Evolutionary conservation across 352 stramenopile species (phyloP).

Genomic region (Pythium sp.): DNA sequence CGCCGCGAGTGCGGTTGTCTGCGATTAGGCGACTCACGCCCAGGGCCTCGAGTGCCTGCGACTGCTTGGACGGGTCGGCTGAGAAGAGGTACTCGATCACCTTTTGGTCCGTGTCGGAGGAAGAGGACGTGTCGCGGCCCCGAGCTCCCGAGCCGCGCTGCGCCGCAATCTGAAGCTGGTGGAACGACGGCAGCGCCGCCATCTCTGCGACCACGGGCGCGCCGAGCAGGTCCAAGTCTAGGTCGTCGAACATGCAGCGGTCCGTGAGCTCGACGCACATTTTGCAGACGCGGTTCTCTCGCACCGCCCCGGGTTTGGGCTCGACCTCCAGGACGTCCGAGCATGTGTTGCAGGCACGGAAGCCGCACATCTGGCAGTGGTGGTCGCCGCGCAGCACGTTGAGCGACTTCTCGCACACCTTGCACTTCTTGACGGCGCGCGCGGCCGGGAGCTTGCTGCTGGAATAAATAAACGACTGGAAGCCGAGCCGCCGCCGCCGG

Average conservation of each 20-base stretch:
- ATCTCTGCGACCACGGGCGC: slow-evolving; percentile 24
- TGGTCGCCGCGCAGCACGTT: slow-evolving; percentile 23
- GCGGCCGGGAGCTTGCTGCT: slow-evolving; percentile 18
- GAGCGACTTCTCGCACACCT: slow-evolving; percentile 33
- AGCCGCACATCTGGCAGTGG: slow-evolving; percentile 39
- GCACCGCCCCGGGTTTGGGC: slow-evolving; percentile 16
- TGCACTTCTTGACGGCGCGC: slow-evolving; percentile 25
- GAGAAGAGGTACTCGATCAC: slow-evolving; percentile 37
- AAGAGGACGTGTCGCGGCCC: slow-evolving; percentile 20
- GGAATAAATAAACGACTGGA: slow-evolving; percentile 31
- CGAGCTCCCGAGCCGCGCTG: slow-evolving; percentile 14
- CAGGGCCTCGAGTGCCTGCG: slow-evolving; percentile 23
- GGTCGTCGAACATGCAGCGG: slow-evolving; percentile 35
- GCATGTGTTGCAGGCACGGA: slow-evolving; percentile 31
- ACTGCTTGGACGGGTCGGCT: slow-evolving; percentile 25
- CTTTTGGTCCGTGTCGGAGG: slow-evolving; percentile 22
- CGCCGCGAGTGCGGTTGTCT: not conserved
- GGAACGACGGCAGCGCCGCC: slow-evolving; percentile 18
- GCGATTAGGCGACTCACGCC: slow-evolving; percentile 17
- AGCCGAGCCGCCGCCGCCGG: slow-evolving; percentile 27
- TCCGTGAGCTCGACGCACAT: slow-evolving; percentile 23
- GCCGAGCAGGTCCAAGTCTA: slow-evolving; percentile 22
- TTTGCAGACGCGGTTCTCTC: slow-evolving; percentile 26
- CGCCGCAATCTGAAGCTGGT: slow-evolving; percentile 18
- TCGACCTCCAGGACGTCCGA: slow-evolving; percentile 26